Base-by-base conservation (phyloP, 495 filamentous ascomycete genomes). In the Podospora anserina region DNA sequence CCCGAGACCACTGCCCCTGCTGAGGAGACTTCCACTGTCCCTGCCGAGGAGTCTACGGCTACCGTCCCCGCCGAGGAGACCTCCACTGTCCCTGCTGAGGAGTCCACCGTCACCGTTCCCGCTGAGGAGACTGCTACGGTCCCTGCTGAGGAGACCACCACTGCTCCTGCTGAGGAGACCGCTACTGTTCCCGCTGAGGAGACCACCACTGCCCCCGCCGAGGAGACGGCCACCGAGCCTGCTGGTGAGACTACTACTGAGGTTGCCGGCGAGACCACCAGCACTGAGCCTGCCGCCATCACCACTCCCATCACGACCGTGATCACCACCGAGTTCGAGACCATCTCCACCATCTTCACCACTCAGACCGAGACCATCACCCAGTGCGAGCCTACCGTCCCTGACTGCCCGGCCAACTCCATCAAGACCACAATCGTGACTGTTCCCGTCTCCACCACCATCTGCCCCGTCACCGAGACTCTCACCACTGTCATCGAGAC, bases 401-500 rank as follows among this genome's bases (percentile, higher is more conserved):
- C 85, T 39, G 77, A 87, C 77, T 90, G 88, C 82, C 88, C 88
- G 62, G 85, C 82, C 34, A 32, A 32, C 63, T 85, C 83, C 4
- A 74, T 77, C 32, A 68, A 65, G 15, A 85, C 85, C 55, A 82
- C 78, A 28, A 87, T 88, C 5, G 84, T 86, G 23, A 89, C 84
- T 15, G 79, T 89, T 66, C 78, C 87, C 30, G 72, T 90, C 58
- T 88, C 84, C n/a, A 90, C 89, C 55, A 90, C 88, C 61, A 75
- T 89, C 69, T 86, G 80, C 77, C 76, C 84, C 6, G 77, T 83
- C 64, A 82, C 82, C 44, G 78, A 80, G 78, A 82, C 81, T 60
- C 63, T 71, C 34, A 79, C 74, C 44, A 70, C 64, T 23, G 63
- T 70, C 20, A 64, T 64, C 49, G 69, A 65, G 66, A 61, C 69